Evolutionary conservation across 2,329 filamentous ascomycete genomes (phyloP).

Genomic region (Pseudocercospora fuligena): DNA sequence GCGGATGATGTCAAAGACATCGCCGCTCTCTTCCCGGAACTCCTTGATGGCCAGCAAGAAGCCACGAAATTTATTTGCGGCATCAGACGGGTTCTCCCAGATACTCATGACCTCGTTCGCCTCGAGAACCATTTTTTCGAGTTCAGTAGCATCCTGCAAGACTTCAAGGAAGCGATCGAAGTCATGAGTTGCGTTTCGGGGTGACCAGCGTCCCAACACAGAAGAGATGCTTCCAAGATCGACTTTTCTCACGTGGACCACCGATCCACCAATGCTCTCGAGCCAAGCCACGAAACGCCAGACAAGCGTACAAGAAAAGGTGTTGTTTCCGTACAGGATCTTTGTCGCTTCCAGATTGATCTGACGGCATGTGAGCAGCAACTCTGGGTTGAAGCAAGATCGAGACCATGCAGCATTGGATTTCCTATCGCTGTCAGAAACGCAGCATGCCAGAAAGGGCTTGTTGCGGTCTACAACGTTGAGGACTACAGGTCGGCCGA

Average conservation of each 20-base stretch:
- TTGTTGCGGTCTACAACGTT: background rate
- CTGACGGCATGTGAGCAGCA: slow-evolving; percentile 47
- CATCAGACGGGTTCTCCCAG: background rate
- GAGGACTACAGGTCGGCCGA: background rate
- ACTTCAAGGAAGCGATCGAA: background rate
- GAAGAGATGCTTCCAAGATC: background rate
- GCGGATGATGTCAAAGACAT: background rate
- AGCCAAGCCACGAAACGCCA: background rate
- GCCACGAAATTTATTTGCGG: background rate
- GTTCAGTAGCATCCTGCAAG: background rate
- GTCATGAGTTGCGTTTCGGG: background rate
- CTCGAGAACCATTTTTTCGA: background rate
- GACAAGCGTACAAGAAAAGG: slow-evolving; percentile 31
- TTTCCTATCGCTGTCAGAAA: background rate
- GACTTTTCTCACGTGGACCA: background rate
- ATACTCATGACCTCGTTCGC: background rate
- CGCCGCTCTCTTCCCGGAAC: background rate
- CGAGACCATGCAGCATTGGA: background rate
- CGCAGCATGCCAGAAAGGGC: background rate
- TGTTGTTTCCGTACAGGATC: slow-evolving; percentile 53
- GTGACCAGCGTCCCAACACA: background rate
- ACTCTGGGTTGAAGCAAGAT: background rate
- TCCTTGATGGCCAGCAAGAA: background rate
- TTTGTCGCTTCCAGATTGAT: slow-evolving; percentile 58
- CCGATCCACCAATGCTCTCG: background rate